Evolutionary conservation across 2,329 filamentous ascomycete genomes (phyloP).

Genomic region (Thielaviopsis euricoi): DNA sequence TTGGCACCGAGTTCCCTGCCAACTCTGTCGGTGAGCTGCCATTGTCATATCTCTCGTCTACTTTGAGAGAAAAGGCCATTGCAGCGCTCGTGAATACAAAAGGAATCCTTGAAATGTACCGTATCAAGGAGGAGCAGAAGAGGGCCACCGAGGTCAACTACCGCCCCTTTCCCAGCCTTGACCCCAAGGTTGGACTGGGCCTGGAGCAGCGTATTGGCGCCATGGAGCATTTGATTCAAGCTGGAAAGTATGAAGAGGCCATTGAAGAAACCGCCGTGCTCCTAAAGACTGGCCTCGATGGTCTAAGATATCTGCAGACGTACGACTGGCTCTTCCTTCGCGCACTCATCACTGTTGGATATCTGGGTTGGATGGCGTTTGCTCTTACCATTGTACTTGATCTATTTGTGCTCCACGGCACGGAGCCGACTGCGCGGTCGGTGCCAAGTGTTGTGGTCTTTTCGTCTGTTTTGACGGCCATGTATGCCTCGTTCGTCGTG

Average conservation of each 20-base stretch:
- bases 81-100: slow-evolving; percentile 72
- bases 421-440: slow-evolving; percentile 46
- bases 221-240: slow-evolving; percentile 52
- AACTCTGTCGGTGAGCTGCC: slow-evolving; percentile 94
- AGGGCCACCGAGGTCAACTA: slow-evolving; percentile 60
- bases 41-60: slow-evolving; percentile 60
- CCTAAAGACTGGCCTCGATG: slow-evolving; percentile 61
- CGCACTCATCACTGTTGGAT: slow-evolving; percentile 74
- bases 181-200: slow-evolving; percentile 38
- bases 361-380: slow-evolving; percentile 90
- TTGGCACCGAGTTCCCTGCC: slow-evolving; percentile 76
- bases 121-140: slow-evolving; percentile 80
- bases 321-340: slow-evolving; percentile 97
- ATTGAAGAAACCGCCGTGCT: slow-evolving; percentile 64
- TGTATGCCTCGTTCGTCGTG: slow-evolving; percentile 66
- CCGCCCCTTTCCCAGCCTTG: slow-evolving; percentile 56
- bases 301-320: slow-evolving; percentile 84
- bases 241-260: slow-evolving; percentile 53
- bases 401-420: slow-evolving; percentile 65
- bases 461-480: slow-evolving; percentile 52
- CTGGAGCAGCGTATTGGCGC: slow-evolving; percentile 49
- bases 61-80: slow-evolving; percentile 60
- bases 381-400: slow-evolving; percentile 79
- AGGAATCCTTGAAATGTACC: slow-evolving; percentile 88
- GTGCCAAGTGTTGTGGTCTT: slow-evolving; percentile 46